Base-by-base conservation (phyloP, 345 rosid genomes). In the Durio zibethinus region DNA sequence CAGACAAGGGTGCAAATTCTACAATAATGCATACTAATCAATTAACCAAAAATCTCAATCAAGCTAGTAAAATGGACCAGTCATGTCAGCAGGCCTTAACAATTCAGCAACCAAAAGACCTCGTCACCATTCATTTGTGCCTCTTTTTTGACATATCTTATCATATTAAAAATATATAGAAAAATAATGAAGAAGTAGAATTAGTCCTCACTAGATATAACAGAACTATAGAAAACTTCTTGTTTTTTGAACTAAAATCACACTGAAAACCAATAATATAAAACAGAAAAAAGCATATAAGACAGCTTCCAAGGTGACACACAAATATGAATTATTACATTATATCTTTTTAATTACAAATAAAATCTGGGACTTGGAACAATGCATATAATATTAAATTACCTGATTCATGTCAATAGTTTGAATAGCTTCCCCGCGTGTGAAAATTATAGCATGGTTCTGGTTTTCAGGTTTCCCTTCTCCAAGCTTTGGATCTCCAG, bases 341-440 rank as follows among this genome's bases (percentile, higher is more conserved):
- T 65, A 25, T 12, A 69, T 47, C 2, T 45, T 25, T 12, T 25
- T 25, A 25, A 47, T 69, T 15, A 29, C 25, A 45, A 47, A 75
- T 11, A 31, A 71, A n/a, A 29, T 27, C 40, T 4, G 29, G 59
- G 40, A 70, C 40, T 29, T n/a, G 45, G 21, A 74, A 60, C 40
- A 42, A 43, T 43, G 42, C 11, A 61, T 11, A 75, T 3, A 74
- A 42, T 3, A 40, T 31, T 38, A 23, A 33, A 68, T 67, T 68
- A 95, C 99, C 99, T 95, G 99, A 83, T 95, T 95, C 99, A 95
- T 95, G 88, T 95, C 99, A 76, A 95, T 95, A 59, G 99, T 93
- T 82, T 95, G 99, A 80, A 95, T 88, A 82, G 99, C 99, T 84
- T 95, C 93, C 59, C 99, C 99, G 7, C 99, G 98, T 54, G 99